phyloP scores from a whole-genome alignment of 2,329 filamentous ascomycete species.

The Onygenales sp. region DNA sequence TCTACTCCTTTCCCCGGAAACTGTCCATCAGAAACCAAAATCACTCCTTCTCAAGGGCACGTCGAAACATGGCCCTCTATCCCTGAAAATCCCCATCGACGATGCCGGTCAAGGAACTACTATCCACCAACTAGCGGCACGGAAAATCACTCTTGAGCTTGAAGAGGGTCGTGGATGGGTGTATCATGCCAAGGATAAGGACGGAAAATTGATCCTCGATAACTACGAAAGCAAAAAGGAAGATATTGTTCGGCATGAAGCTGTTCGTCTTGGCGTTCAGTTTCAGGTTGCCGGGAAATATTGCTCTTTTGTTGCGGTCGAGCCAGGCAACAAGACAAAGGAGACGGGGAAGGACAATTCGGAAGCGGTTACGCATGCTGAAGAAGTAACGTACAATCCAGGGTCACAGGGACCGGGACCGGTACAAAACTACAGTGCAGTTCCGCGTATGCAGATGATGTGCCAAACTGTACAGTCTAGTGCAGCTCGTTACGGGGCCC shows the following conservation, averaged over 20 bases:
- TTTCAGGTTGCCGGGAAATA: conserved; percentile 61
- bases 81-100: conserved; percentile 55
- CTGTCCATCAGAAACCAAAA: conserved; percentile 38
- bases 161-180: conserved; percentile 64
- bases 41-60: conserved; percentile 51
- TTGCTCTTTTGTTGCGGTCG: conserved; percentile 59
- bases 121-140: conserved; percentile 61
- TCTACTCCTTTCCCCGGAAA: conserved; percentile 50
- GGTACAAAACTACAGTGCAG: too few relatives aligned
- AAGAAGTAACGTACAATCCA: not conserved
- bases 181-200: conserved; percentile 38
- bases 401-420: not conserved
- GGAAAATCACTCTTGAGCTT: conserved; percentile 58
- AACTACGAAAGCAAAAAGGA: conserved; percentile 43
- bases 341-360: conserved; percentile 13
- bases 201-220: conserved; percentile 38
- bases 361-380: not conserved
- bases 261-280: conserved; percentile 53
- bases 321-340: conserved; percentile 26
- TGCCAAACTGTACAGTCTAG: too few relatives aligned
- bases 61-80: conserved; percentile 48
- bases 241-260: conserved; percentile 56
- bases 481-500: too few relatives aligned
- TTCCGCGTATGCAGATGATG: too few relatives aligned
- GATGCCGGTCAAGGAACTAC: conserved; percentile 40